Evolutionary conservation across 1,284 basidiomycete genomes (phyloP).

Genomic region (Cryptococcus sp.): DNA sequence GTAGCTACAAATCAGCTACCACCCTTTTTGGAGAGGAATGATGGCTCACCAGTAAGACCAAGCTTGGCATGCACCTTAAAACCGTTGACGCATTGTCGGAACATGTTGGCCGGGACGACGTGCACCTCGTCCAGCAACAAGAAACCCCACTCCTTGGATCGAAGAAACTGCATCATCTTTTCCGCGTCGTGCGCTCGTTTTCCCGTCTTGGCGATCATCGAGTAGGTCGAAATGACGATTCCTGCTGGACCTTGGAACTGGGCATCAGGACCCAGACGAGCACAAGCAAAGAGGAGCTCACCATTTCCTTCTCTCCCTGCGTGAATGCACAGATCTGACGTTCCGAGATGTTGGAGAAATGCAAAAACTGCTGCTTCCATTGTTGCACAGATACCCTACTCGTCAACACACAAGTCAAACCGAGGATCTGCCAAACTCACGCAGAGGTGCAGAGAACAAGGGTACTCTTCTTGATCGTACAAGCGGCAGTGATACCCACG

Average conservation of each 20-base stretch:
- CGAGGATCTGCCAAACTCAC: slow-evolving; percentile 50
- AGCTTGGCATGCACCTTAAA: slow-evolving; percentile 97
- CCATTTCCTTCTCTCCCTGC: slow-evolving; percentile 92
- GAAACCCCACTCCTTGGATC: slow-evolving; percentile 92
- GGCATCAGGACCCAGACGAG: neutral
- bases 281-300: slow-evolving; percentile 37
- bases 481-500: slow-evolving; percentile 97
- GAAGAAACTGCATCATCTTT: slow-evolving; percentile 98
- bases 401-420: too few relatives aligned
- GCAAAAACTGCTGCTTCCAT: slow-evolving; percentile 95
- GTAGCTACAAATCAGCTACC: slow-evolving; percentile 58
- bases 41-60: slow-evolving; percentile 79
- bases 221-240: slow-evolving; percentile 95
- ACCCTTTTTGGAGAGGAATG: slow-evolving; percentile 8
- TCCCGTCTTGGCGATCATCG: slow-evolving; percentile 95
- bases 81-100: slow-evolving; percentile 88
- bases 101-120: slow-evolving; percentile 95
- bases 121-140: slow-evolving; percentile 94
- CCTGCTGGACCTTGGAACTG: slow-evolving; percentile 77
- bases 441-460: slow-evolving; percentile 96
- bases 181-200: slow-evolving; percentile 94
- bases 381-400: slow-evolving; percentile 97
- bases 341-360: slow-evolving; percentile 95
- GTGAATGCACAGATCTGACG: slow-evolving; percentile 93
- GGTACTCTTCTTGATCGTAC: slow-evolving; percentile 98